Conservation (phyloP, 768 basidiomycete genomes). For the Kondoa malvinella region DNA sequence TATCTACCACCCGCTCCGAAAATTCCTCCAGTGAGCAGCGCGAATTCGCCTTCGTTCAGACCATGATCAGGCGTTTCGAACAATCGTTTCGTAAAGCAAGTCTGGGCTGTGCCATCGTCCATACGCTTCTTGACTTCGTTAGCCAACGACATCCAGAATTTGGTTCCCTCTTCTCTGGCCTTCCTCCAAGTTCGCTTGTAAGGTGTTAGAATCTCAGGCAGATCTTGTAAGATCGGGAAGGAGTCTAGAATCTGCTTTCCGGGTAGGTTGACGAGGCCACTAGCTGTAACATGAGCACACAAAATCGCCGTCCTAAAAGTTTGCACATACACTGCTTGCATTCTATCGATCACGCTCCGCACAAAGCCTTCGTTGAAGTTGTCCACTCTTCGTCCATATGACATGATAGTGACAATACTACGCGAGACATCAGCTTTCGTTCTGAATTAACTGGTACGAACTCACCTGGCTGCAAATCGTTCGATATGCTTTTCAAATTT, state of each 20-base stretch:
- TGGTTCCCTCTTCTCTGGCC: background rate
- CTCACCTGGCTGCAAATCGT: constrained; percentile 9
- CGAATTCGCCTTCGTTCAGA: constrained; percentile 4
- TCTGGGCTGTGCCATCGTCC: constrained; percentile 1
- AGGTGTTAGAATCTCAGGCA: constrained; percentile 12
- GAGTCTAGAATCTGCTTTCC: constrained; percentile 9
- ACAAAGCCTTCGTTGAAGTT: constrained; percentile 10
- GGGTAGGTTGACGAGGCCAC: background rate
- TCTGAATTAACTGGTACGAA: constrained; percentile 4
- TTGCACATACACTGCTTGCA: constrained; percentile 1
- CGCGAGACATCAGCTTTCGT: background rate
- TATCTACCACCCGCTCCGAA: background rate
- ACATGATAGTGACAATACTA: background rate
- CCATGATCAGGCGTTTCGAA: constrained; percentile 2
- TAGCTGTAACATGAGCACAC: too few relatives aligned
- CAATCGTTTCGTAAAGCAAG: constrained; percentile 3
- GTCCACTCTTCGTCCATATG: constrained; percentile 12
- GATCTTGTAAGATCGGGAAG: constrained; percentile 7
- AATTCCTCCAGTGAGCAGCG: constrained; percentile 1
- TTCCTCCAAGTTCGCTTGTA: constrained; percentile 9
- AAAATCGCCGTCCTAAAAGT: background rate
- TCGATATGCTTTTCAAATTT: constrained; percentile 16
- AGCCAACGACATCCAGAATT: constrained; percentile 3
- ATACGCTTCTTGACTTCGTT: constrained; percentile 5
- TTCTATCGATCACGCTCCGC: constrained; percentile 7